Percentiles rank a stretch among this genome's conserved stretches.
Evolutionary conservation across 1,284 basidiomycete species (phyloP).

Genomic region (Malassezia nana): DNA sequence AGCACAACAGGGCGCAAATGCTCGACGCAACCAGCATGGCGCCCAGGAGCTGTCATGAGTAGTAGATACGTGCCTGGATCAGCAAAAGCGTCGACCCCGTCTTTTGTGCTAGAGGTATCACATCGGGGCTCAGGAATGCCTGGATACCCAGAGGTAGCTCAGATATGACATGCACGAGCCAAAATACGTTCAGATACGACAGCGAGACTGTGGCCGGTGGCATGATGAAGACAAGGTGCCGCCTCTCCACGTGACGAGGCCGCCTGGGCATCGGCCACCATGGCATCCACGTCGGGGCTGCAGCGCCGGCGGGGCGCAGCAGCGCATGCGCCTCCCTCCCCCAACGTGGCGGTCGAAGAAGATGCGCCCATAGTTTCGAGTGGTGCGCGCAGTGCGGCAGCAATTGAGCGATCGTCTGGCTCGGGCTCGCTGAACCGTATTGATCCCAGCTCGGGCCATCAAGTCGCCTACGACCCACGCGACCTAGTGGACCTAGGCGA

Average conservation of each 20-base stretch:
- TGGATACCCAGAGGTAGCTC: constrained; percentile 12
- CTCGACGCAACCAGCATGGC: not conserved
- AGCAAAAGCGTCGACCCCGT: constrained; percentile 1
- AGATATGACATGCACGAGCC: constrained; percentile 14
- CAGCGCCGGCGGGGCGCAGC: constrained; percentile 11
- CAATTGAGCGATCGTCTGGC: constrained; percentile 1
- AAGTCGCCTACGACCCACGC: constrained; percentile 82
- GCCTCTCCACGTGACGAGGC: not conserved
- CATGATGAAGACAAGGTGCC: not conserved
- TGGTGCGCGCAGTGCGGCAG: not conserved
- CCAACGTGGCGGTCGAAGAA: not conserved
- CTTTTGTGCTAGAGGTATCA: not conserved
- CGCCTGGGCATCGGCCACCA: not conserved
- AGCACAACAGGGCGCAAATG: constrained; percentile 22
- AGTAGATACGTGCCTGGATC: constrained; percentile 3
- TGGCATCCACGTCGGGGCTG: constrained; percentile 9
- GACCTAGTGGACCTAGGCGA: constrained; percentile 73
- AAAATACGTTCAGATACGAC: constrained; percentile 16
- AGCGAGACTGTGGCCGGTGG: not conserved
- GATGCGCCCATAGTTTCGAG: not conserved
- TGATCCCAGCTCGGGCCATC: constrained; percentile 27
- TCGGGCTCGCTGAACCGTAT: constrained; percentile 25
- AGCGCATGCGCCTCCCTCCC: not conserved
- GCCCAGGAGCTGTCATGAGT: constrained; percentile 11
- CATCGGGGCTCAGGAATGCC: not conserved